Evolutionary conservation across 2,329 filamentous ascomycete species (phyloP), one percentile per base, ranked within the genome.

Genomic region (Xylariaceae sp.): DNA sequence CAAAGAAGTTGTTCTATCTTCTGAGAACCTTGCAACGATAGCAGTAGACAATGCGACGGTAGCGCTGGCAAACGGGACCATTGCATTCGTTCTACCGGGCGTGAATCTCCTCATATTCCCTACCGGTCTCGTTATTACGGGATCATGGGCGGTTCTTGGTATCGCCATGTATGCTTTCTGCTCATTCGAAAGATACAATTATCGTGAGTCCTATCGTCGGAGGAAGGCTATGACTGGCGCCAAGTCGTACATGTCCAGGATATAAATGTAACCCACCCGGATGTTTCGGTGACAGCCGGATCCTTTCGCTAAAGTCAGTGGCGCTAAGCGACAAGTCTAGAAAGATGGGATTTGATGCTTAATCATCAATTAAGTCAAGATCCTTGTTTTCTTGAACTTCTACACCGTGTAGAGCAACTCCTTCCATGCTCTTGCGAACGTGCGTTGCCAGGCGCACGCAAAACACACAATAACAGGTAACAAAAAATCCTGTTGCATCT

Each of bases 71-170:
- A 76, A 77, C 56, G 73, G 74, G 52, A 76, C 73, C 12, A 71
- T 77, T 10, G 79, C 83, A 1, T 89, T 89, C 54, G 72, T 87
- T 12, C 68, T 90, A 1, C 86, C 86, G 0, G 86, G 86, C 36
- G 75, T 80, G 32, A 75, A 79, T 49, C 73, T 89, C 43, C 72
- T 86, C 56, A 79, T 88, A 49, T 83, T 86, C 64, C 85, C 86
- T 6, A 69, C 84, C 22, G 86, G 86, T 16, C 68, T 85, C n/a
- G 68, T 87, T 54, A 74, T 90, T 56, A 85, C 79, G 2, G 68
- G 75, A 32, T 58, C 76, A 11, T 90, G 86, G 83, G 64, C 80
- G 2, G 51, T 75, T 1, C 49, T 85, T 17, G 79, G 83, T 21
- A 40, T 81, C 6, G 63, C 64, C 0, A 78, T 75, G 19, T 78